Evolutionary conservation across 495 filamentous ascomycete species (phyloP), one percentile per base, ranked within the genome.

Genomic region (Pyrenula massariospora): DNA sequence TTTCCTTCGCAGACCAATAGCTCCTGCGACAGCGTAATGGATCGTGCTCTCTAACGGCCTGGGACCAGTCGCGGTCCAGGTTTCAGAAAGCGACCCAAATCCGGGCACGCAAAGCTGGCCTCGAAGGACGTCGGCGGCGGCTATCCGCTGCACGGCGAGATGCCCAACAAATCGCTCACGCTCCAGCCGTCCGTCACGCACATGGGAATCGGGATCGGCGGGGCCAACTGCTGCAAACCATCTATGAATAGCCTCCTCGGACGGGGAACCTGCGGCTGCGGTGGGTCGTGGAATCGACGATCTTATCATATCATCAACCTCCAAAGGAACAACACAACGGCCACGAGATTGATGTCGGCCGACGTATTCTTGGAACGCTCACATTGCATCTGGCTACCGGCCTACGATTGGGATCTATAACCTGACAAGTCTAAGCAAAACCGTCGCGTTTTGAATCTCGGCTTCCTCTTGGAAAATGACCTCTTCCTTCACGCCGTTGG

Each of bases 381-480:
- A n/a, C n/a, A n/a, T n/a, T n/a, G n/a, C n/a, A n/a, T n/a, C n/a
- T n/a, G n/a, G n/a, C n/a, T n/a, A n/a, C n/a, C n/a, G n/a, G n/a
- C n/a, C n/a, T n/a, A n/a, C n/a, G n/a, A n/a, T n/a, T n/a, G n/a
- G n/a, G n/a, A n/a, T n/a, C n/a, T n/a, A n/a, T n/a, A 95, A 70
- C 73, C 84, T 91, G 56, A 95, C 69, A 59, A 96, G 66, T 62
- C 89, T 83, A 68, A 96, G 68, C 74, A 93, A 73, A 72, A 95
- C 91, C 8, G 83, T 89, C 0, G 89, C 88, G 63, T 87, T 89
- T 63, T 89, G 87, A 53, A 96, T 82, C 72, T 96, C 91, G 60
- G 91, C 85, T 69, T 95, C 86, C 68, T 96, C 92, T 66, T 94
- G 80, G 55, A 82, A 74, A 61, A 96, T 89, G 53, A 91, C 71